Evolutionary conservation across 2,329 filamentous ascomycete genomes (phyloP), one percentile per base, ranked within the genome.

Genomic region (Fusarium subtropicale): DNA sequence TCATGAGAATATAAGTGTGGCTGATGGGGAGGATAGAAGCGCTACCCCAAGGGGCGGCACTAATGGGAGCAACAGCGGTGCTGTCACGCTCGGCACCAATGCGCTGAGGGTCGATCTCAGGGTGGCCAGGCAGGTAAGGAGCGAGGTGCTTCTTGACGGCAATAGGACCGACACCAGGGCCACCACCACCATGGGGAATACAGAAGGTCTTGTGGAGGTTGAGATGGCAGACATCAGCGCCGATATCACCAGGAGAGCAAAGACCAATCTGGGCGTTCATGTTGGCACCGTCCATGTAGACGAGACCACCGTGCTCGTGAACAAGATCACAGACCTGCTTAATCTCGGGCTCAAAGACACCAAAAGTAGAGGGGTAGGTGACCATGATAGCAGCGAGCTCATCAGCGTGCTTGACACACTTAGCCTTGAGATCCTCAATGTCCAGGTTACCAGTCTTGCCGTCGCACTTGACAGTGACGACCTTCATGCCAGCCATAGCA

Each of bases 121-220:
- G 73, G 61, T 75, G 73, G 6, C 73, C 61, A 18, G 73, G 73
- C 10, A 98, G 86, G 84, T 90, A 94, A 16, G 89, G 88, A 10
- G 87, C 82, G 52, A 98, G 88, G 75, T 97, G 93, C 65, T 89
- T 82, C 78, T 94, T 96, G 51, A 97, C 95, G 76, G 94, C 94
- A 71, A 98, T 97, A 52, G 95, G 95, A 3, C 95, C 95, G 39
- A 97, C 93, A 76, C 95, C 95, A 11, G 95, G 95, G 18, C 95
- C 95, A 71, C 95, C 95, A 67, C 95, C 95, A 54, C 95, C 95
- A 80, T 98, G 95, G 46, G 95, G 95, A 74, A 98, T 98, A 79
- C 95, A 98, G 86, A 98, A 97, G 13, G 95, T 98, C 87, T 98
- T 98, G 88, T 98, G 95, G 28, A 98, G 87, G 81, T 98, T 98